These are phyloP conservation scores for Globisporangium spiculum DNA, from an alignment of 352 stramenopile species.

Conservation along the genomic window DNA sequence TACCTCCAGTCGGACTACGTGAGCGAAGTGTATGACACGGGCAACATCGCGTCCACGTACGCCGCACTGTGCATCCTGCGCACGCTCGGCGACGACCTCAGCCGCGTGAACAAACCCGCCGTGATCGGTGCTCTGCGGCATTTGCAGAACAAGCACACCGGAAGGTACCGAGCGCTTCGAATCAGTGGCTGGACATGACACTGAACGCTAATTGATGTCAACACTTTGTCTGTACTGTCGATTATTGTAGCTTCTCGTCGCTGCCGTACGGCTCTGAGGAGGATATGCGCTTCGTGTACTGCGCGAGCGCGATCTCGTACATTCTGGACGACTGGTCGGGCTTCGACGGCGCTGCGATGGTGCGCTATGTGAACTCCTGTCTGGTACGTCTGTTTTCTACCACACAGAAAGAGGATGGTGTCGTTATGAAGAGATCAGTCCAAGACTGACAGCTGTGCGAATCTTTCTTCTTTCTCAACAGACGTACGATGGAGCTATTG, in stretches of 20 bases:
- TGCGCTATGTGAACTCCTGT: constrained; percentile 82
- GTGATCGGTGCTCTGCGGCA: constrained; percentile 59
- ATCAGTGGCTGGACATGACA: neutral
- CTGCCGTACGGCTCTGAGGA: constrained; percentile 72
- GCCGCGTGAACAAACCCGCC: constrained; percentile 65
- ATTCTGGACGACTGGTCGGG: constrained; percentile 86
- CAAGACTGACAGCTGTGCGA: neutral
- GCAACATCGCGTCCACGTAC: constrained; percentile 86
- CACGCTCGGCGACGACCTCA: constrained; percentile 83
- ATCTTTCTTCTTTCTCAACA: constrained; percentile 15
- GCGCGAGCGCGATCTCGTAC: constrained; percentile 84
- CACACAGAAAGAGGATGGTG: neutral
- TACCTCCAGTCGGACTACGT: constrained; percentile 41
- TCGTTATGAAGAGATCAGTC: neutral
- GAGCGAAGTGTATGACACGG: constrained; percentile 76
- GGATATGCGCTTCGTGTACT: constrained; percentile 89
- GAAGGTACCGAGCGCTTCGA: constrained; percentile 34
- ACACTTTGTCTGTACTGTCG: neutral
- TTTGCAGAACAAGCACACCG: constrained; percentile 74
- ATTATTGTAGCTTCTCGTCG: constrained; percentile 57
- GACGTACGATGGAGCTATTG: constrained; percentile 84
- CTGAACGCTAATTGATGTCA: neutral
- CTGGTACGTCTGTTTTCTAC: constrained; percentile 38
- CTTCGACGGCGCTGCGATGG: constrained; percentile 56
- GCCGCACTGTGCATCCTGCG: constrained; percentile 78